Base-by-base conservation (phyloP, 441 rosid species). In the Aleurites moluccanus region DNA sequence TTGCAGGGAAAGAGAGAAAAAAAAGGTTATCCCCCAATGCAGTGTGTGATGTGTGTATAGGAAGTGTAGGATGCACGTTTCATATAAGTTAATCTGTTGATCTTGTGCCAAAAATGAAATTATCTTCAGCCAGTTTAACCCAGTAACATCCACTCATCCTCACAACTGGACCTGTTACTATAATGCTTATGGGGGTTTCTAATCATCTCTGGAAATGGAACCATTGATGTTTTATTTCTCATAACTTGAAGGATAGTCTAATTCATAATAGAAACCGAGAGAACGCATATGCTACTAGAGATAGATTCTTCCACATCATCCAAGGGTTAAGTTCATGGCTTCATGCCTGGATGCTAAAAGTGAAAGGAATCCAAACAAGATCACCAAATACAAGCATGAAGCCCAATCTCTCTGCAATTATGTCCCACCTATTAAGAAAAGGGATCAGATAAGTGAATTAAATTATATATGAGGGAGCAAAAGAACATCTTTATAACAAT, bases 301-400 rank as follows among this genome's bases (percentile, higher is more conserved):
- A 64, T 18, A 47, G 52, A 6, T 56, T 21, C 9, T 27, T 64
- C 5, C 30, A 52, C 45, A 21, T 10, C 27, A 69, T 18, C 27
- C 28, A 65, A 27, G 56, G 25, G 35, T 77, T 16, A 67, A 50
- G 79, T 62, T 64, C 69, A 33, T 6, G 76, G 47, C 77, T 55
- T 84, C 87, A 72, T 88, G 79, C 99, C 98, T 90, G 99, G 82
- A 94, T 92, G 86, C 94, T 94, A 75, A 94, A 91, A 35, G 97
- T 88, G 89, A 94, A 92, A 82, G 99, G 98, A 82, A 92, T 92
- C 93, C 94, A 94, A 73, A 91, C 83, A 27, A 92, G 88, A 87
- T 94, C 99, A 68, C 98, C 99, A 80, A 92, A 92, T 10, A 94
- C 98, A 80, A 94, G 79, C 98, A 94, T 94, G 89, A 94, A 94